These are phyloP conservation scores for Coemansia sp. DNA, from an alignment of 192 early-diverging fungal genomes.

Conservation along the genomic window DNA sequence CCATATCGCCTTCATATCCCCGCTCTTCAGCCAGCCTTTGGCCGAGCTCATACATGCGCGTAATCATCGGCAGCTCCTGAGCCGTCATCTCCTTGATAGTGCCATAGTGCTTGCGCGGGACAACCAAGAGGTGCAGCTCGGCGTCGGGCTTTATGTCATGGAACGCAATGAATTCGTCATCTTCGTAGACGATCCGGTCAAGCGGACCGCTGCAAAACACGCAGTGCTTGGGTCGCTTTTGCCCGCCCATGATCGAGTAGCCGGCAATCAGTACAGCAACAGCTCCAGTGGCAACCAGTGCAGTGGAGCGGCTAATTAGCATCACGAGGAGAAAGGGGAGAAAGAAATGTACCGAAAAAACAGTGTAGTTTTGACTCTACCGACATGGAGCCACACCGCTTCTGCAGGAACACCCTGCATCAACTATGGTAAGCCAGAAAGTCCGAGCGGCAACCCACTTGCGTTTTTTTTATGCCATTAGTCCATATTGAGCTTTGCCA, in stretches of 20 bases:
- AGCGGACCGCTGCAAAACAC: slow-evolving; percentile 38
- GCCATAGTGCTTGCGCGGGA: slow-evolving; percentile 40
- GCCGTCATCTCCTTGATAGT: slow-evolving; percentile 38
- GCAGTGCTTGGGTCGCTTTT: slow-evolving; percentile 31
- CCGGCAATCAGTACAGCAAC: slow-evolving; percentile 11
- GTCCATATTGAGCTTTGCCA: not conserved
- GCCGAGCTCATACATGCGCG: slow-evolving; percentile 37
- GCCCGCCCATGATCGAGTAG: slow-evolving; percentile 38
- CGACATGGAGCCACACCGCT: not conserved
- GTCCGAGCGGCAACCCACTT: not conserved
- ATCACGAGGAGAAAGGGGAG: not conserved
- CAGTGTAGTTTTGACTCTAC: not conserved
- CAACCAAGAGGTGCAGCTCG: slow-evolving; percentile 36
- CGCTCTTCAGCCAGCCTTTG: slow-evolving; percentile 24
- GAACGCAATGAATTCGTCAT: slow-evolving; percentile 36
- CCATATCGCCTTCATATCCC: slow-evolving; percentile 25
- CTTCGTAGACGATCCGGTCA: slow-evolving; percentile 39
- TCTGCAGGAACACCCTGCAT: not conserved
- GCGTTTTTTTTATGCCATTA: not conserved
- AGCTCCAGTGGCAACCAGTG: slow-evolving; percentile 7
- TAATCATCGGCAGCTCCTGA: slow-evolving; percentile 30
- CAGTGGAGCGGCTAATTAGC: not conserved
- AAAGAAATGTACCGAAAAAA: not conserved
- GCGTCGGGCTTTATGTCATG: slow-evolving; percentile 52
- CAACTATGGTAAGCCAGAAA: not conserved